Conservation (phyloP, 2,329 filamentous ascomycete genomes). For the Fusarium vanettenii region DNA sequence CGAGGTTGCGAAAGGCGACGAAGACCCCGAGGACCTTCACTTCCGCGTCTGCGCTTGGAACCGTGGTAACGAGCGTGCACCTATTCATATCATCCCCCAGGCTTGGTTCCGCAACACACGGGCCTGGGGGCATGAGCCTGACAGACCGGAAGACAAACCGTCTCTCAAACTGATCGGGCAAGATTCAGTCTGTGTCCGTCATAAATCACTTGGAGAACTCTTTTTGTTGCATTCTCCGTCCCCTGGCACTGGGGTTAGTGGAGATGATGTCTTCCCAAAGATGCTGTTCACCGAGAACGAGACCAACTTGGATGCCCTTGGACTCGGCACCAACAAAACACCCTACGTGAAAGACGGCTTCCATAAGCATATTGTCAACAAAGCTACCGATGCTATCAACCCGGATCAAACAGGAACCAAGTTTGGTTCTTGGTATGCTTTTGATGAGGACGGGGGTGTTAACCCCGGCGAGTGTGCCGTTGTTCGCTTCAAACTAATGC, state of each 20-base stretch:
- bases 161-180: conserved; percentile 74
- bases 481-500: conserved; percentile 89
- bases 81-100: conserved; percentile 92
- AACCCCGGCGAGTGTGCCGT: conserved; percentile 93
- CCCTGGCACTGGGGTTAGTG: conserved; percentile 81
- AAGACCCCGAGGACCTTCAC: conserved; percentile 89
- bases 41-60: conserved; percentile 98
- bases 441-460: conserved; percentile 90
- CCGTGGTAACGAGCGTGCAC: conserved; percentile 87
- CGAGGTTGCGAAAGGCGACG: conserved; percentile 90
- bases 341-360: conserved; percentile 96
- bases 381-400: conserved; percentile 84
- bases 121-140: conserved; percentile 84
- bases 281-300: conserved; percentile 96
- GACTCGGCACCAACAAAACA: conserved; percentile 80
- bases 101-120: conserved; percentile 98
- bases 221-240: conserved; percentile 90
- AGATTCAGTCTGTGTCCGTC: conserved; percentile 77
- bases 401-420: conserved; percentile 86
- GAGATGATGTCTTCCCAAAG: conserved; percentile 85
- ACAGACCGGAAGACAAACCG: conserved; percentile 78
- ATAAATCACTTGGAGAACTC: conserved; percentile 82
- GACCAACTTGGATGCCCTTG: conserved; percentile 84
- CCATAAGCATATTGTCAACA: conserved; percentile 86
- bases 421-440: conserved; percentile 89